These are phyloP conservation scores for Schwanniomyces etchellsii DNA, from an alignment of 1,139 yeast species.

Conservation along the genomic window DNA sequence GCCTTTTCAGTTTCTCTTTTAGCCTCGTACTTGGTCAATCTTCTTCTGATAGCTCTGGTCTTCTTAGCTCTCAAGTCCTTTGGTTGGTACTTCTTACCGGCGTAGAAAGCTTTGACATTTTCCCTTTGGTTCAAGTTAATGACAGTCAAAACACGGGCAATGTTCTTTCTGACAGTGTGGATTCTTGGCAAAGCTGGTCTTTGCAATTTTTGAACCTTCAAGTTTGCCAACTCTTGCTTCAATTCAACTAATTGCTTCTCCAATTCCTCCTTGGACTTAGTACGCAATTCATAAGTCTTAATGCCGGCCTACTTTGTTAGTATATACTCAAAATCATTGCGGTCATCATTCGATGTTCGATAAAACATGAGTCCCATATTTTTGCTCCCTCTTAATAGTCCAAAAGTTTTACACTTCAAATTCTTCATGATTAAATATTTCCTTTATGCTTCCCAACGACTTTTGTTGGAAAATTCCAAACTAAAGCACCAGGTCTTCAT, in stretches of 20 bases:
- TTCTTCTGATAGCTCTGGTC: slow-evolving; percentile 99
- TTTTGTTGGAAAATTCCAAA: no score
- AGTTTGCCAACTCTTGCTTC: slow-evolving; percentile 94
- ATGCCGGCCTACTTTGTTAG: slow-evolving; percentile 64
- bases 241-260: slow-evolving; percentile 91
- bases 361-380: not conserved
- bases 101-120: slow-evolving; percentile 91
- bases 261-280: slow-evolving; percentile 96
- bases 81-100: slow-evolving; percentile 95
- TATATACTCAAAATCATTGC: no score
- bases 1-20: slow-evolving; percentile 79
- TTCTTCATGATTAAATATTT: no score
- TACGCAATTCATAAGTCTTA: slow-evolving; percentile 94
- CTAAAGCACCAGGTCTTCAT: no score
- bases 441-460: no score
- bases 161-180: slow-evolving; percentile 95
- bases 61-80: slow-evolving; percentile 99
- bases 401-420: slow-evolving; percentile 1
- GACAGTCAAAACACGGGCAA: slow-evolving; percentile 96
- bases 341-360: not conserved
- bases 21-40: slow-evolving; percentile 85
- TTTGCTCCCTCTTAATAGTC: not conserved
- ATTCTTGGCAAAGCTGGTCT: slow-evolving; percentile 92
- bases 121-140: slow-evolving; percentile 97
- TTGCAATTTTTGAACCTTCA: slow-evolving; percentile 93